Percentiles rank a stretch among this genome's conserved stretches.
Conservation (phyloP, 352 stramenopile species). For the Aphanomyces stellatus region DNA sequence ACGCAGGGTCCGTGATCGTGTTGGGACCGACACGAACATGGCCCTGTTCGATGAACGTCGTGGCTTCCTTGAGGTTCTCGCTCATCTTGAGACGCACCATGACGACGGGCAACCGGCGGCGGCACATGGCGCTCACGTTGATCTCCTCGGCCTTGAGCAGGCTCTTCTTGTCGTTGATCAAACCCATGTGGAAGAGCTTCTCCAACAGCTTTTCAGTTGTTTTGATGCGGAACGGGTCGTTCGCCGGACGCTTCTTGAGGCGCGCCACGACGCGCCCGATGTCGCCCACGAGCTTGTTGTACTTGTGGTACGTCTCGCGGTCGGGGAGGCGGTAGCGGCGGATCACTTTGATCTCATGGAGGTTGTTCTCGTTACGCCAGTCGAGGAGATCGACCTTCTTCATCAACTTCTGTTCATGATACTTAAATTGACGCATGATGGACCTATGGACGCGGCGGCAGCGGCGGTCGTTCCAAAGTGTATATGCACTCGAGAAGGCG, state of each 20-base stretch:
- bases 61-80: constrained; percentile 96
- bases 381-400: constrained; percentile 98
- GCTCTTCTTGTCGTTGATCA: constrained; percentile 95
- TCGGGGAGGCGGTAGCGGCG: constrained; percentile 97
- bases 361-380: constrained; percentile 98
- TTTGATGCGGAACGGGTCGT: constrained; percentile 95
- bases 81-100: constrained; percentile 99
- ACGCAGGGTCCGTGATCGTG: constrained; percentile 94
- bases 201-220: constrained; percentile 94
- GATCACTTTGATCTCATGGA: constrained; percentile 97
- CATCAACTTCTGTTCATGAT: constrained; percentile 98
- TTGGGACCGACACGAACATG: constrained; percentile 92
- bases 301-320: constrained; percentile 98
- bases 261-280: constrained; percentile 91
- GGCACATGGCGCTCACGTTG: constrained; percentile 92
- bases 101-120: constrained; percentile 94
- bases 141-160: constrained; percentile 96
- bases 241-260: constrained; percentile 91
- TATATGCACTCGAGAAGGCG: not conserved
- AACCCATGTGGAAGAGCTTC: constrained; percentile 97
- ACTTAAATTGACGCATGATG: constrained; percentile 88
- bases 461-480: too few relatives aligned
- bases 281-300: constrained; percentile 96
- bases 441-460: too few relatives aligned
- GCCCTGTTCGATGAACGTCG: constrained; percentile 96